Percentiles rank a stretch among this genome's conserved stretches.
phyloP scores from a whole-genome alignment of 1,284 basidiomycete species.

The Heterobasidion occidentale region DNA sequence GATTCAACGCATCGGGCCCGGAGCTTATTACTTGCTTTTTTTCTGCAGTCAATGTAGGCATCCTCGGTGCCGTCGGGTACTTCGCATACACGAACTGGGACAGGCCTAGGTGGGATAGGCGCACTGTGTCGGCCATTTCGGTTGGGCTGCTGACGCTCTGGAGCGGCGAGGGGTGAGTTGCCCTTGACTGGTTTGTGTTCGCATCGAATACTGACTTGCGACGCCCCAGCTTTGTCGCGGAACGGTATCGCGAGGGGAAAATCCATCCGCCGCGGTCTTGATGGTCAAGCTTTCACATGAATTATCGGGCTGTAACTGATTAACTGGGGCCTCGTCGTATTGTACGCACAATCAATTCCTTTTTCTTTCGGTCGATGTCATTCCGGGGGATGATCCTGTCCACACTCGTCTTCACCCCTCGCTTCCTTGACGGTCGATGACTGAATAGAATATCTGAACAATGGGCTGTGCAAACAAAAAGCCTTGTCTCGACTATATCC shows the following conservation, averaged over 20 bases:
- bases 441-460: no score
- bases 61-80: slow-evolving; percentile 65
- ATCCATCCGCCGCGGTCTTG: background rate
- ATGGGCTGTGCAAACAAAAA: no score
- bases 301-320: background rate
- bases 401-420: no score
- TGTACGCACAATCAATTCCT: background rate
- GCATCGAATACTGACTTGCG: background rate
- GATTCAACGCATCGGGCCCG: background rate
- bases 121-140: slow-evolving; percentile 53
- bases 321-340: background rate
- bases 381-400: background rate
- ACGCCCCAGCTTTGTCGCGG: background rate
- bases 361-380: background rate
- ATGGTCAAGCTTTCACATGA: background rate
- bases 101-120: slow-evolving; percentile 60
- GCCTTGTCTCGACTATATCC: no score
- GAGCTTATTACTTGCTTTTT: background rate
- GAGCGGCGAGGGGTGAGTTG: slow-evolving; percentile 61
- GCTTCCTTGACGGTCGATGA: no score
- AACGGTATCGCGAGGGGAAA: background rate
- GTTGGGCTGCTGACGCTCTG: slow-evolving; percentile 61
- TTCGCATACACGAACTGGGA: slow-evolving; percentile 67
- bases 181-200: background rate
- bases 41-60: slow-evolving; percentile 53